Percentiles rank a stretch among this genome's conserved stretches.
Conservation (phyloP, 768 basidiomycete genomes). For the Grammothele lineata region DNA sequence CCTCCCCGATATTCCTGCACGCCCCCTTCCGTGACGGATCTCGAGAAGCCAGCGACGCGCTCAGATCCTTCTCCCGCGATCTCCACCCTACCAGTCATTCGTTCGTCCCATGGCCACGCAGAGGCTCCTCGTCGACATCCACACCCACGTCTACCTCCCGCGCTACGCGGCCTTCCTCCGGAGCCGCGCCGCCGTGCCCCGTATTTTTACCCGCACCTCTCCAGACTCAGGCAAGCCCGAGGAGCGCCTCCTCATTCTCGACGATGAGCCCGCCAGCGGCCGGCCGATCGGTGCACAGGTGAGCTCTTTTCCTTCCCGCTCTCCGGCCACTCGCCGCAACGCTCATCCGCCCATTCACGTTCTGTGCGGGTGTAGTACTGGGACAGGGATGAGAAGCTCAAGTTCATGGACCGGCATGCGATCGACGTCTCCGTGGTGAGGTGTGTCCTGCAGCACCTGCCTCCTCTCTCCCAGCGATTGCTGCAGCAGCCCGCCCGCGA, state of each 20-base stretch:
- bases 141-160: conserved; percentile 84
- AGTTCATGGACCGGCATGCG: conserved; percentile 81
- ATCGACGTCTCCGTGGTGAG: conserved; percentile 80
- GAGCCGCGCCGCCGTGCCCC: conserved; percentile 57
- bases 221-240: conserved; percentile 45
- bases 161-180: conserved; percentile 71
- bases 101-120: conserved; percentile 12
- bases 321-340: background rate
- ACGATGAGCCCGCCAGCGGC: conserved; percentile 75
- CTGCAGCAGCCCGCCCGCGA: too few species aligned
- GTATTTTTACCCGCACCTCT: conserved; percentile 50
- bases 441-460: conserved; percentile 29
- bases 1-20: too few species aligned
- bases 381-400: conserved; percentile 72
- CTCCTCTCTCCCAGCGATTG: too few species aligned
- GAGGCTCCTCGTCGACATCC: conserved; percentile 66
- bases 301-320: conserved; percentile 1
- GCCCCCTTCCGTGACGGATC: too few species aligned
- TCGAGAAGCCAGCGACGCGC: too few species aligned
- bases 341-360: background rate
- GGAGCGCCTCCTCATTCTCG: conserved; percentile 72
- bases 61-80: too few species aligned
- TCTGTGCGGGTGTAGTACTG: conserved; percentile 53
- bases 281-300: conserved; percentile 78
- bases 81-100: background rate